Conservation (phyloP, 306 rosid genomes). For the Trifolium dubium region DNA sequence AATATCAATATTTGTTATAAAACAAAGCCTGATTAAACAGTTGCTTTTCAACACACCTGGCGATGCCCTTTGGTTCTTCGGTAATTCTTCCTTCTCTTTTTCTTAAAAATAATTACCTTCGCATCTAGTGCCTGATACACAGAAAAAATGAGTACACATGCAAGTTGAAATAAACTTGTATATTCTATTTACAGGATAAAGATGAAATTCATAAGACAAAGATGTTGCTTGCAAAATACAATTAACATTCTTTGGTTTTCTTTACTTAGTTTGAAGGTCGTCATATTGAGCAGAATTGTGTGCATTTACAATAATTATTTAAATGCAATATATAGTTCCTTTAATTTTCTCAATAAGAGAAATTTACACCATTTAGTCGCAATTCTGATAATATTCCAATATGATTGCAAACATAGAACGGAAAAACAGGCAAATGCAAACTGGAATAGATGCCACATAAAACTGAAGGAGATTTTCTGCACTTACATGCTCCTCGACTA, state of each 20-base stretch:
- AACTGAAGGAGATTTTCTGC: constrained; percentile 15
- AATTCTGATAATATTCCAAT: constrained; percentile 22
- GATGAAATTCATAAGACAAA: constrained; percentile 11
- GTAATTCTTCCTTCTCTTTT: constrained; percentile 95
- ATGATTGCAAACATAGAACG: constrained; percentile 12
- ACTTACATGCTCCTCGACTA: constrained; percentile 97
- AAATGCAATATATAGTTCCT: constrained; percentile 17
- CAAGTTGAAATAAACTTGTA: neutral
- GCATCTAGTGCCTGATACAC: constrained; percentile 81
- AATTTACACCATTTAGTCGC: constrained; percentile 14
- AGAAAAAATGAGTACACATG: constrained; percentile 29
- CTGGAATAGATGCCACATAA: constrained; percentile 8
- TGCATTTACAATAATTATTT: neutral
- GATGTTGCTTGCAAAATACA: neutral
- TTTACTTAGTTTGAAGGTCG: constrained; percentile 14
- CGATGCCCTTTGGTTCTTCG: constrained; percentile 88
- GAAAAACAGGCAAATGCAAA: constrained; percentile 16
- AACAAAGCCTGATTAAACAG: neutral
- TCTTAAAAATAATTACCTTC: constrained; percentile 82
- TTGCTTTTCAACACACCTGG: constrained; percentile 61
- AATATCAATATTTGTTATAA: constrained; percentile 25
- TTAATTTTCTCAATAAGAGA: constrained; percentile 20
- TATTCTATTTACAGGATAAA: neutral
- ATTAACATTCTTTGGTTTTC: constrained; percentile 9
- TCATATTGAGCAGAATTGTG: constrained; percentile 18